Conservation (phyloP, 2,329 filamentous ascomycete species). For the Pseudocercospora fijiensis region DNA sequence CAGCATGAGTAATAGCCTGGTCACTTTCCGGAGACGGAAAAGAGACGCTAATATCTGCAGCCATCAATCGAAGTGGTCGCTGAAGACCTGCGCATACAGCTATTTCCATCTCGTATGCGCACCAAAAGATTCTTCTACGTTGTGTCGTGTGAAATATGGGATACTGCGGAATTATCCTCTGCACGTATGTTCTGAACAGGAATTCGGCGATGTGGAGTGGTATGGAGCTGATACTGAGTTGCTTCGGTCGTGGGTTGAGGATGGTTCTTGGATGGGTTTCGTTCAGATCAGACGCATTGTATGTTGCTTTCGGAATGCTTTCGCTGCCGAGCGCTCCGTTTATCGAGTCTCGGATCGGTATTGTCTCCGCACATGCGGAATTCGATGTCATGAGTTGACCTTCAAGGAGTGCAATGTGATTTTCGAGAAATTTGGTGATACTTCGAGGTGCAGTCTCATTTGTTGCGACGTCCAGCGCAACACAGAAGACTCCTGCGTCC, state of each 20-base stretch:
- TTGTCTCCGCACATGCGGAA: neutral
- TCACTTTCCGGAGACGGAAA: slow-evolving; percentile 5
- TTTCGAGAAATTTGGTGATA: neutral
- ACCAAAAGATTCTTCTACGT: slow-evolving; percentile 9
- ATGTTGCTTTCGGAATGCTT: neutral
- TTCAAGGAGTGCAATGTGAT: neutral
- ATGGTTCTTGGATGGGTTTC: slow-evolving; percentile 2
- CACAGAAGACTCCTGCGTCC: neutral
- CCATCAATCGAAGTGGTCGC: neutral
- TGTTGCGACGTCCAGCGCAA: neutral
- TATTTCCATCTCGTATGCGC: slow-evolving; percentile 11
- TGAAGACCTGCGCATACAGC: slow-evolving; percentile 9
- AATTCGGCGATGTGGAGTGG: slow-evolving; percentile 5
- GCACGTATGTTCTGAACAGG: slow-evolving; percentile 3
- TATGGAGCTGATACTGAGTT: neutral
- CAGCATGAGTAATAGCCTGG: neutral
- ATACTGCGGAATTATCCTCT: slow-evolving; percentile 8
- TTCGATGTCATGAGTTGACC: neutral
- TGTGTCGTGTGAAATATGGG: slow-evolving; percentile 8
- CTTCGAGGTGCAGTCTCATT: slow-evolving; percentile 1
- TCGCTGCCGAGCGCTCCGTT: neutral
- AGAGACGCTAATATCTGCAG: neutral
- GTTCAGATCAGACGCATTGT: neutral
- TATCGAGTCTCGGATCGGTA: neutral
- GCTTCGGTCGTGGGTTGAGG: neutral